Evolutionary conservation across 257 asterid species (phyloP), one percentile per base, ranked within the genome.

Genomic region (Vinca minor): DNA sequence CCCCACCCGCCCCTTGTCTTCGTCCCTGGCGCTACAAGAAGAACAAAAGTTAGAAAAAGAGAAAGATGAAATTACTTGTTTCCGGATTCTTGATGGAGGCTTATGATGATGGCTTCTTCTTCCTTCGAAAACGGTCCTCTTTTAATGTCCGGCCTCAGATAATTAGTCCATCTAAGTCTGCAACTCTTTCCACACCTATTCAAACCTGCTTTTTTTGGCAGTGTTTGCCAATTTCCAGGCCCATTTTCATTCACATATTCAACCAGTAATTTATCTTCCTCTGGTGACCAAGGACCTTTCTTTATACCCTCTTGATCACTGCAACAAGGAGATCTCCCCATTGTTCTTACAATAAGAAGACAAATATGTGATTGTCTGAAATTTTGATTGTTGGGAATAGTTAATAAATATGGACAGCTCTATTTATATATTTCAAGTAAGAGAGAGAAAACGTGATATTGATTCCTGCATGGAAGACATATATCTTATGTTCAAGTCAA

Each of bases 181-280:
- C 82, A 78, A 64, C 82, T 74, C 71, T 78, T 78, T 12, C 82
- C 82, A n/a, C 82, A 78, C 41, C 82, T 48, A 8, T 74, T 77
- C 21, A 78, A 58, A 2, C 82, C 79, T 1, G 82, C 74, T 58
- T 18, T 55, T 59, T 54, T 63, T 0, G 79, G 72, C 0, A 77
- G 61, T 29, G 69, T 53, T 59, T 73, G 82, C 82, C 82, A 77
- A 10, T 74, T 77, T 46, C 65, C 64, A 14, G 65, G 71, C 0
- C 82, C 82, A 31, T 73, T 12, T 39, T 66, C 28, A 29, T 47
- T 7, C n/a, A 77, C 65, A 66, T 45, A 73, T 1, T 77, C 74
- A 36, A 50, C 21, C 41, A 77, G 23, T 39, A 53, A 63, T 23
- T 73, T 50, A 65, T 77, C 79, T 34, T 77, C 79, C 34, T 77